Evolutionary conservation across 2,329 filamentous ascomycete genomes (phyloP).

Genomic region (Rutstroemia sp.): DNA sequence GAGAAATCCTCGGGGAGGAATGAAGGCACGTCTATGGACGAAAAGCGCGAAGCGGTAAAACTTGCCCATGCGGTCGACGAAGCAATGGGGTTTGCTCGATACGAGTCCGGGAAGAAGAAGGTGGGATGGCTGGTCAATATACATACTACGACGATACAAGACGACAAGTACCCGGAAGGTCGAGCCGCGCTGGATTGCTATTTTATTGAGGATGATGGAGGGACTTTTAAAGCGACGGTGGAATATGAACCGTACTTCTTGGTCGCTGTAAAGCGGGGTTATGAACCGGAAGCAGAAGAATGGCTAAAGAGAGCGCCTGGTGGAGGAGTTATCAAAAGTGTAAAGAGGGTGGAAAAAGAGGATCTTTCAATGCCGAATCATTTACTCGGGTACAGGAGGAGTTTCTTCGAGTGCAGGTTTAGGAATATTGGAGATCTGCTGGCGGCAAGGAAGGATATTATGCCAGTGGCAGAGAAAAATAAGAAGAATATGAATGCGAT

Average conservation of each 20-base stretch:
- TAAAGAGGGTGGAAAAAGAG: conserved; percentile 79
- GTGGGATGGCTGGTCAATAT: conserved; percentile 95
- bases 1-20: conserved; percentile 66
- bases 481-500: conserved; percentile 94
- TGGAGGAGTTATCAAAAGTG: conserved; percentile 73
- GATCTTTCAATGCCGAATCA: conserved; percentile 95
- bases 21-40: conserved; percentile 85
- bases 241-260: conserved; percentile 97
- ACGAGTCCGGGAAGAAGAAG: conserved; percentile 75
- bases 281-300: conserved; percentile 91
- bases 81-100: conserved; percentile 85
- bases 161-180: conserved; percentile 75
- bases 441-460: conserved; percentile 73
- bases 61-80: conserved; percentile 90
- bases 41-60: conserved; percentile 79
- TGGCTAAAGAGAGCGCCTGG: conserved; percentile 74
- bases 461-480: conserved; percentile 92
- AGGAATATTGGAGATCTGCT: conserved; percentile 81
- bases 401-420: conserved; percentile 81
- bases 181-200: conserved; percentile 92
- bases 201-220: conserved; percentile 80
- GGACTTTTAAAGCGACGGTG: conserved; percentile 89
- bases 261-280: conserved; percentile 79
- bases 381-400: conserved; percentile 80
- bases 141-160: conserved; percentile 79